These are phyloP conservation scores for cucumber (Cucumis sativus) DNA, from an alignment of 306 rosid species.

Conservation along the genomic window Cucumber_9930_V3 NC_026655.2:370501-371000, in stretches of 20 bases:
- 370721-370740: background rate
- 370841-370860: slow-evolving; percentile 75
- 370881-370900: slow-evolving; percentile 23
- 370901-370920: slow-evolving; percentile 31
- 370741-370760: background rate
- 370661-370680: background rate
- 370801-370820: background rate
- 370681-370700: background rate
- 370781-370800: background rate
- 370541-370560: background rate
- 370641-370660: background rate
- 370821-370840: slow-evolving; percentile 16
- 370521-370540: background rate
- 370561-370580: background rate
- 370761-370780: background rate
- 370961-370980: slow-evolving; percentile 19
- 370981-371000: background rate
- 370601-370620: background rate
- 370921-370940: slow-evolving; percentile 26
- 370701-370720: background rate
- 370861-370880: slow-evolving; percentile 26
- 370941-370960: slow-evolving; percentile 28
- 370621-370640: background rate
- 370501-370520: background rate
- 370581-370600: background rate